Base-by-base conservation (phyloP, 257 asterid species). In the Sherardia arvensis region DNA sequence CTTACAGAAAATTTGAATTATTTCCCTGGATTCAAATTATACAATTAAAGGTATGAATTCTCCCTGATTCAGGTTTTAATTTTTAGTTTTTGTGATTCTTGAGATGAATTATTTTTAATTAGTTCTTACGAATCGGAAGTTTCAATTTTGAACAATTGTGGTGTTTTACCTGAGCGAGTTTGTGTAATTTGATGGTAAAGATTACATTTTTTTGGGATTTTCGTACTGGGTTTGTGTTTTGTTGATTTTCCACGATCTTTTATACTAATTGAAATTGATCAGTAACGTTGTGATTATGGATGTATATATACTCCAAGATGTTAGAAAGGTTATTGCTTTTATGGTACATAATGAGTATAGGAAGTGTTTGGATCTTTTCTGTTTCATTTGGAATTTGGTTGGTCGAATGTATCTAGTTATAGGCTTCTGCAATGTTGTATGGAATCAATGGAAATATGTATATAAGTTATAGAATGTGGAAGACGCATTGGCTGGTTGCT, bases 1-100 rank as follows among this genome's bases (percentile, higher is more conserved):
- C 32, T 53, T 28, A 3, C 53, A 53, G 25, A 17, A n/a, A 14
- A 22, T 51, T 25, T 53, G 9, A 18, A 21, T n/a, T 54, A 33
- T 57, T 58, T 20, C 53, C 45, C 32, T 26, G 22, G 51, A 34
- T 9, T 15, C 54, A 8, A 60, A 67, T 55, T 8, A 34, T 9
- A 20, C 54, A 8, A 61, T 70, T 55, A 4, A 36, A 43, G 71
- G 71, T 62, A 34, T 47, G 66, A 23, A 49, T 47, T 68, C 65
- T 65, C 20, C 9, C 12, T 61, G 43, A 49, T 40, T 7, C 34
- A 32, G 10, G 54, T 61, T 57, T 26, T n/a, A 20, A 20, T 21
- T 62, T 48, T 33, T 21, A 20, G 20, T 17, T 62, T 66, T 29
- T 3, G 26, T 71, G 45, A n/a, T n/a, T n/a, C n/a, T n/a, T n/a